phyloP scores from a whole-genome alignment of 2,329 filamentous ascomycete species.

The Penicillium janthinellum region DNA sequence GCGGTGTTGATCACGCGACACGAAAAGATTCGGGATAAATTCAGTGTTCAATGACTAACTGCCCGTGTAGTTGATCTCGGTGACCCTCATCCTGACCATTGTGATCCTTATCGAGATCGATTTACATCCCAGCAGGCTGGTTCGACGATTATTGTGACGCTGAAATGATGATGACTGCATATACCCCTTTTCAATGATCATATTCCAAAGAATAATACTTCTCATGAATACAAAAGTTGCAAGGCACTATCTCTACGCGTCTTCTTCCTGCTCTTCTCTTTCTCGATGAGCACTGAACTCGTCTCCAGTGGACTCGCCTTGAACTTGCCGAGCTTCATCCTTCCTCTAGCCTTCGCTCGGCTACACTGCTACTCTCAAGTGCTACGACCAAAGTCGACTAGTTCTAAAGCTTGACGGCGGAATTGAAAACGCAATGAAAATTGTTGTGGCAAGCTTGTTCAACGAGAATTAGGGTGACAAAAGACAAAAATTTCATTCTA shows the following conservation, averaged over 20 bases:
- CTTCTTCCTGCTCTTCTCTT: too few species aligned
- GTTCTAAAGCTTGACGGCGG: too few species aligned
- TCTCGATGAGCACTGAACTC: too few species aligned
- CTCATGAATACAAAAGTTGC: background rate
- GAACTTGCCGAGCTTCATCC: too few species aligned
- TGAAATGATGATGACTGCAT: background rate
- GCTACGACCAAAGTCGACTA: too few species aligned
- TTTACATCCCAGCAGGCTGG: background rate
- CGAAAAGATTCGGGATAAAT: background rate
- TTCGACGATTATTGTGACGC: conserved; percentile 1
- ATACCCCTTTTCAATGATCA: background rate
- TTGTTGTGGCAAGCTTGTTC: background rate
- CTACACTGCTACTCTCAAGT: too few species aligned
- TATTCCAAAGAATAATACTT: background rate
- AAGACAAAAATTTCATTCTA: background rate
- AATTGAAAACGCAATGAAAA: too few species aligned
- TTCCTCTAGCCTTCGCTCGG: too few species aligned
- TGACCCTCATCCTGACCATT: conserved; percentile 22
- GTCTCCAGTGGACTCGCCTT: too few species aligned
- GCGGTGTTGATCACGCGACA: background rate
- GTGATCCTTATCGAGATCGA: conserved; percentile 24
- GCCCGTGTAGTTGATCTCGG: conserved; percentile 17
- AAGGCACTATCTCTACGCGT: too few species aligned
- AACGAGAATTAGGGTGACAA: background rate
- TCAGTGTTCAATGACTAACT: conserved; percentile 3